Base-by-base conservation (phyloP, 2,329 filamentous ascomycete genomes). In the Xylariaceae sp. region DNA sequence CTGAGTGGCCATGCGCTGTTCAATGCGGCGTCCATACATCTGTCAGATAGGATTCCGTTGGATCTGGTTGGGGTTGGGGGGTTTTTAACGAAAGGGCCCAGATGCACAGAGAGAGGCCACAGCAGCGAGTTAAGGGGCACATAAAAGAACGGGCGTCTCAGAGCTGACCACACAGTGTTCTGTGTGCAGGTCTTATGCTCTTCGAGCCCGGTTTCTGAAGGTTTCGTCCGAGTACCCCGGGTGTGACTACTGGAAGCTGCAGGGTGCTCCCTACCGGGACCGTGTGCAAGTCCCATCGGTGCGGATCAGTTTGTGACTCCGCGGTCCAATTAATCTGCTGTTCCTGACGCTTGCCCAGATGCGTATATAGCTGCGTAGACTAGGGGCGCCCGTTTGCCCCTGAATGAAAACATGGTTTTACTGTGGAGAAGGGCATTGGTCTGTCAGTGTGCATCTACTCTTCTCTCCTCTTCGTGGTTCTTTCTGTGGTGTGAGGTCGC, bases 271-370 rank as follows among this genome's bases (percentile, higher is more conserved):
- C 18, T n/a, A 47, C 39, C 22, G 32, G 45, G 32, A 41, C 11
- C 36, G 48, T 27, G 47, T 53, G 50, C 53, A 53, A 48, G 55
- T 57, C 42, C 55, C 55, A 54, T 53, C 43, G 52, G 48, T 53
- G 47, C 54, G 54, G 58, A 52, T 53, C 56, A 53, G 44, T 49
- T 48, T 60, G 51, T 40, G 44, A 46, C 50, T 55, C 61, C 59
- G 61, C 61, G 59, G 52, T 31, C 62, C 62, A 64, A 64, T 64
- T 35, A 60, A 14, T 39, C 31, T 18, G 14, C 52, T 56, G 62
- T 64, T 60, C 62, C 62, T 64, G 62, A 51, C 59, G 60, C 62
- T 64, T 64, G 44, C 45, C 59, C 51, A 40, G 45, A 43, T 57
- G 48, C 22, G 50, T 54, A 32, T 45, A 39, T 51, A 57, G 39